Evolutionary conservation across 2,329 filamentous ascomycete species (phyloP), one percentile per base, ranked within the genome.

Genomic region (Fusarium torreyae): DNA sequence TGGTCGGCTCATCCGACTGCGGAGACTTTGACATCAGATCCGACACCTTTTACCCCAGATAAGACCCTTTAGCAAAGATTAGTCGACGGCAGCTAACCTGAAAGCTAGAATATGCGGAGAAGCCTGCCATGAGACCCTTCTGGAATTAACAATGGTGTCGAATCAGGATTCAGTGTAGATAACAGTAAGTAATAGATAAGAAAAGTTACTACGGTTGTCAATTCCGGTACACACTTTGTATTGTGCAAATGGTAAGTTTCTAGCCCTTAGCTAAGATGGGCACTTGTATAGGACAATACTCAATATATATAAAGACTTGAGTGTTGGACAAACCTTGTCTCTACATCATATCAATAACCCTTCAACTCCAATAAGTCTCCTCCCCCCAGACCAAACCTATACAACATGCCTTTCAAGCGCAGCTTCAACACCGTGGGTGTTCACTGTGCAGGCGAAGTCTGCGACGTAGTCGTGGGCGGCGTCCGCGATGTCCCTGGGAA

Each of bases 351-450:
- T 24, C 39, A 14, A 22, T 7, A 22, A 14, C 17, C 18, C 13
- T 45, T 18, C 3, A 4, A 52, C 9, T 2, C 20, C 4, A 17
- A 31, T 9, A 24, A 43, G 14, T 5, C 11, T 31, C 36, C 24
- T 13, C 7, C 18, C 14, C 31, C n/a, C 6, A 5, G 1, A 3
- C 10, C 15, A 1, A 7, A 24, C 2, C 31, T 17, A 4, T 17
- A 9, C 20, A 28, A 3, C 3, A 70, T 71, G 69, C 65, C 55
- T 3, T 68, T 56, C 31, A 63, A 68, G 15, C 57, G 69, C 36
- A 71, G 55, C 17, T 63, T 71, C 52, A 71, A 69, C 22, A 70
- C 69, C 5, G 69, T 71, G 1, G 69, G 69, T 2, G 57, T 71
- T 11, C 69, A 71, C 44, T 63, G 56, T 13, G 68, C 44, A 11